These are phyloP conservation scores for Plectosphaerella sp. DNA, from an alignment of 2,329 filamentous ascomycete genomes.

Conservation along the genomic window DNA sequence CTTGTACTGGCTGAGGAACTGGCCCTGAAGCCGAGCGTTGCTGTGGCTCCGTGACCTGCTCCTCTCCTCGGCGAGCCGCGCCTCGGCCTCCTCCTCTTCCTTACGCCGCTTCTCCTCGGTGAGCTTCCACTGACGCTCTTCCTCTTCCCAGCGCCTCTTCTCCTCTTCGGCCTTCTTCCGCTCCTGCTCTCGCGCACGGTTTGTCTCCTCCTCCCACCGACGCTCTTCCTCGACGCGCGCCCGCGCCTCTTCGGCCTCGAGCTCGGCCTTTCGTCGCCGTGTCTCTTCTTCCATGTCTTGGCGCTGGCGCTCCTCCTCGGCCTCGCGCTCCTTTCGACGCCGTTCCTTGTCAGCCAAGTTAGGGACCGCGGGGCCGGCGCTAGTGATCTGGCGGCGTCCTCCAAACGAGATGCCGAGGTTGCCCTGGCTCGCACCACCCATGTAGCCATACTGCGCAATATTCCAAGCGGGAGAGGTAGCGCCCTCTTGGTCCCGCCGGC, in stretches of 20 bases:
- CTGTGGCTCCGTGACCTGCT: slow-evolving; percentile 53
- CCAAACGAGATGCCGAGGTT: slow-evolving; percentile 94
- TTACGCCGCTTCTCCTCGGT: slow-evolving; percentile 67
- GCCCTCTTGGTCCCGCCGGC: slow-evolving; percentile 75
- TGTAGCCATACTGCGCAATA: slow-evolving; percentile 96
- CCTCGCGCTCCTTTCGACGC: slow-evolving; percentile 48
- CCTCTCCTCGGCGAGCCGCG: slow-evolving; percentile 62
- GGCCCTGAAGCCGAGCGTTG: slow-evolving; percentile 70
- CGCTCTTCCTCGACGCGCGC: slow-evolving; percentile 60
- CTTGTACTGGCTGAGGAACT: slow-evolving; percentile 84
- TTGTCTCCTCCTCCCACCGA: slow-evolving; percentile 62
- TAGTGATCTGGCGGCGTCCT: slow-evolving; percentile 87
- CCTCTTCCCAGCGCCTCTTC: slow-evolving; percentile 71
- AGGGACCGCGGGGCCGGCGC: slow-evolving; percentile 71
- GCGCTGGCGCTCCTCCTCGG: slow-evolving; percentile 56
- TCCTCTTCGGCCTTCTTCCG: slow-evolving; percentile 60
- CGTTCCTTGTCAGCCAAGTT: slow-evolving; percentile 83
- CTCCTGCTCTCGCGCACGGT: slow-evolving; percentile 55
- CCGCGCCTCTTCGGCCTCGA: slow-evolving; percentile 56
- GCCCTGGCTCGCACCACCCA: slow-evolving; percentile 94
- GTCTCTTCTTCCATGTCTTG: slow-evolving; percentile 50
- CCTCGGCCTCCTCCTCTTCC: slow-evolving; percentile 72
- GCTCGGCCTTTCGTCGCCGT: slow-evolving; percentile 38
- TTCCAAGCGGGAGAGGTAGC: slow-evolving; percentile 91
- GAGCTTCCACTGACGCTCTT: slow-evolving; percentile 70